A percentile compares a stretch with the other conserved stretches of the same genome.
Evolutionary conservation across 805 yeast species (phyloP).

Genomic region (Candida broadrunensis): DNA sequence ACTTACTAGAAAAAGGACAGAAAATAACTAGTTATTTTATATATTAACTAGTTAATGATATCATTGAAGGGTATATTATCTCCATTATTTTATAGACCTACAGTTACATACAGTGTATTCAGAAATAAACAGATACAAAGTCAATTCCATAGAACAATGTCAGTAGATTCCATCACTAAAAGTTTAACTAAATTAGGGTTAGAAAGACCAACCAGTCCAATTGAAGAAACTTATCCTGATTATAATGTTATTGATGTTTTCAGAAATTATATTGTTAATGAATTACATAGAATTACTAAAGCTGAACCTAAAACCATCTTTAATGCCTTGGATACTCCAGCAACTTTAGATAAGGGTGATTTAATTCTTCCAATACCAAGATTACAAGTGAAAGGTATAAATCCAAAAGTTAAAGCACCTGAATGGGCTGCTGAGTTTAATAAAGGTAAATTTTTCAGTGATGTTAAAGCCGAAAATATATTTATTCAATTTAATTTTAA

Average conservation of each 20-base stretch:
- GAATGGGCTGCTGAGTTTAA: slow-evolving; percentile 82
- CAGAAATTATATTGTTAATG: slow-evolving; percentile 84
- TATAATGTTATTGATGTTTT: slow-evolving; percentile 81
- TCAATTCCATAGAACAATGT: no score
- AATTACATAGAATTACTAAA: slow-evolving; percentile 68
- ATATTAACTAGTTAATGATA: no score
- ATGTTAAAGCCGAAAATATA: slow-evolving; percentile 82
- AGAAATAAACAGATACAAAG: no score
- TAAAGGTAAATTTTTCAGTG: slow-evolving; percentile 61
- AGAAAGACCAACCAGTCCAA: slow-evolving; percentile 33
- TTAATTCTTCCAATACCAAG: slow-evolving; percentile 90
- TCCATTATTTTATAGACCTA: no score
- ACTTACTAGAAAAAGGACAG: no score
- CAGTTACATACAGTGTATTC: no score
- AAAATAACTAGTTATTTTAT: no score
- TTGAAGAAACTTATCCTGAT: slow-evolving; percentile 66
- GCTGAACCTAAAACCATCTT: slow-evolving; percentile 68
- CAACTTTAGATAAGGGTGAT: slow-evolving; percentile 87
- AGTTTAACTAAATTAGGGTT: slow-evolving; percentile 36
- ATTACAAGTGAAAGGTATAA: slow-evolving; percentile 65
- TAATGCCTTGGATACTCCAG: slow-evolving; percentile 86
- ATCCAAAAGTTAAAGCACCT: slow-evolving; percentile 65
- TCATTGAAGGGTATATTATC: no score
- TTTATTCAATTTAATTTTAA: slow-evolving; percentile 87
- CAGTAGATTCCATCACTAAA: slow-evolving; percentile 18